A percentile compares a stretch with the other conserved stretches of the same genome.
Conservation (phyloP, 129 eudicot species). For the Tagetes patula region DNA sequence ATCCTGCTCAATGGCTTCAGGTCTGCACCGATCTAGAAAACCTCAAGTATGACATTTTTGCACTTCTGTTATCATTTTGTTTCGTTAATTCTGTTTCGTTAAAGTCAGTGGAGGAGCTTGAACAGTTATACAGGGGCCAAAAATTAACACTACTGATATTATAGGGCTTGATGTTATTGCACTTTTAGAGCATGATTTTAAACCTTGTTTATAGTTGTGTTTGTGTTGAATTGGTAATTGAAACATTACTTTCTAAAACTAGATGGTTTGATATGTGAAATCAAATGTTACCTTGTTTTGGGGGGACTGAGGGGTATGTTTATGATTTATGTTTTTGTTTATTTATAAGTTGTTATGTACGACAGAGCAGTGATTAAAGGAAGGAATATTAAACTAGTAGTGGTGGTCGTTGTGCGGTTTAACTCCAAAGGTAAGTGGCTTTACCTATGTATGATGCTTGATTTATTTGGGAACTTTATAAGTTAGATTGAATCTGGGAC, state of each 20-base stretch:
- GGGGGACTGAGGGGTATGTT: neutral
- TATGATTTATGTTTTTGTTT: neutral
- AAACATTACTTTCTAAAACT: constrained; percentile 17
- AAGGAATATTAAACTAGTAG: constrained; percentile 73
- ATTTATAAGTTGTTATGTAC: constrained; percentile 15
- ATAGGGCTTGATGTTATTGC: neutral
- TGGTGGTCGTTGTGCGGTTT: constrained; percentile 59
- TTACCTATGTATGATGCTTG: constrained; percentile 18
- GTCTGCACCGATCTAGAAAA: constrained; percentile 80
- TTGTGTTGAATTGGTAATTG: neutral
- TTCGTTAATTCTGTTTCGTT: neutral
- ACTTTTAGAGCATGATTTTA: neutral
- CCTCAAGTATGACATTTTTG: constrained; percentile 59
- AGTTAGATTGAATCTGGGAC: neutral
- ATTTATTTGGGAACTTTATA: constrained; percentile 12
- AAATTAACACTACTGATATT: too few species aligned
- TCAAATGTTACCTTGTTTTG: neutral
- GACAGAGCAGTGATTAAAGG: constrained; percentile 62
- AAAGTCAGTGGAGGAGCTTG: too few species aligned
- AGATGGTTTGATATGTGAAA: constrained; percentile 18
- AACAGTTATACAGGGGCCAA: too few species aligned
- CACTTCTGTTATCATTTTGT: neutral
- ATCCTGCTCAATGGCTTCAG: constrained; percentile 81
- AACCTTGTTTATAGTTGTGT: neutral
- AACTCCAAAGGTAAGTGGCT: constrained; percentile 53